Evolutionary conservation across 148 eudicot genomes (phyloP), one percentile per base, ranked within the genome.

Genomic region (Rhododendron griersonianum): DNA sequence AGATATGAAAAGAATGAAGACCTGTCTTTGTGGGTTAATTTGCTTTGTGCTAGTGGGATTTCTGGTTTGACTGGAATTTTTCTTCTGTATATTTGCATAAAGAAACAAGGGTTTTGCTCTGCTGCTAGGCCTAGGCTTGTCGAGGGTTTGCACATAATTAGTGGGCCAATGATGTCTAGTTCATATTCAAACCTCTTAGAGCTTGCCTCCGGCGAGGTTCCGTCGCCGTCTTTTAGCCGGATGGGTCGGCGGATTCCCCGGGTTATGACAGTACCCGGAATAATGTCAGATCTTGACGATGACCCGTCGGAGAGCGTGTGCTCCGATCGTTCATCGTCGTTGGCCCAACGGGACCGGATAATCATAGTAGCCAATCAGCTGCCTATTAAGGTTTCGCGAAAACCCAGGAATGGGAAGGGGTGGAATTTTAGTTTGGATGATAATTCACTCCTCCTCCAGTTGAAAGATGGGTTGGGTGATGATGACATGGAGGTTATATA

Each of bases 171-270:
- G 93, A 90, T 91, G 84, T 91, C 93, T 37, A 84, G 88, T 83
- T 91, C 93, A 82, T 91, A 91, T 59, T 90, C 91, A 81, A 90
- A 91, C 84, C 87, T 91, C 55, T 84, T 90, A 77, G 93, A 91
- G 83, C 89, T 91, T 14, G 91, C 91, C 48, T 85, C 93, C 28
- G 93, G 93, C 1, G 93, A 91, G n/a, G 41, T 77, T 51, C 89
- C 89, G 25, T 85, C 91, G 35, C 91, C 93, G 48, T 87, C 90
- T 71, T 88, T 91, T 81, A 51, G 86, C 77, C 88, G 89, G 44
- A 90, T 91, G 89, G 87, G 85, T 50, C 88, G 87, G 25, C 65
- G 90, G 30, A 85, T 91, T 48, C 93, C 93, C 0, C 90, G 93
- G 37, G 76, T 91, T 18, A 91, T 91, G 93, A 90, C 93, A 0